These are phyloP conservation scores for Pythium dissotocum DNA, from an alignment of 352 stramenopile genomes.

Conservation along the genomic window DNA sequence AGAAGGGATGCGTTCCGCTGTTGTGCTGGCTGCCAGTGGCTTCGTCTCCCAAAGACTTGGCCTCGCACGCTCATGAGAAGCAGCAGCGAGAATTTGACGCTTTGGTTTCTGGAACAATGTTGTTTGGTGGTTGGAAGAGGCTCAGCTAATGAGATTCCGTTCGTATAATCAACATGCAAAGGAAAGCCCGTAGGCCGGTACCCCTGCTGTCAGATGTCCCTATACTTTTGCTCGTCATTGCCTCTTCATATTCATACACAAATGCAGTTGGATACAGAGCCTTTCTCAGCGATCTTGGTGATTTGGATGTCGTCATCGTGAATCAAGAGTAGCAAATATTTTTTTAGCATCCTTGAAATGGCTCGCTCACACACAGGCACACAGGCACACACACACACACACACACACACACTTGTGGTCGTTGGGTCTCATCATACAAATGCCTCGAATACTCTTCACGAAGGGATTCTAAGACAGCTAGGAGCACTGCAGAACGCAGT, in stretches of 20 bases:
- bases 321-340: slow-evolving; percentile 93
- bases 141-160: slow-evolving; percentile 93
- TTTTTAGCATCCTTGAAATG: slow-evolving; percentile 78
- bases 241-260: slow-evolving; percentile 30
- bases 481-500: slow-evolving; percentile 80
- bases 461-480: slow-evolving; percentile 50
- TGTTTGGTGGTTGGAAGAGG: slow-evolving; percentile 29
- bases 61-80: slow-evolving; percentile 72
- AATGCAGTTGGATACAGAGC: slow-evolving; percentile 1
- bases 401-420: slow-evolving; percentile 26
- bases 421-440: slow-evolving; percentile 91
- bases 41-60: slow-evolving; percentile 90
- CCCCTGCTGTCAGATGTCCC: slow-evolving; percentile 78
- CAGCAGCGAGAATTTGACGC: slow-evolving; percentile 90
- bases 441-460: slow-evolving; percentile 90
- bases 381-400: slow-evolving; percentile 18
- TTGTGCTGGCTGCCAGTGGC: slow-evolving; percentile 13
- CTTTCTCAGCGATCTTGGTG: slow-evolving; percentile 92
- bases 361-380: slow-evolving; percentile 23
- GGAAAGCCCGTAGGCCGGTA: slow-evolving; percentile 21
- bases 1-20: slow-evolving; percentile 35
- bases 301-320: slow-evolving; percentile 88
- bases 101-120: slow-evolving; percentile 58
- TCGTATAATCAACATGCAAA: slow-evolving; percentile 71
- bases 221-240: slow-evolving; percentile 88